These are phyloP conservation scores for Tetrahymena elliotti DNA, from an alignment of 73 alveolate species.

Conservation along the genomic window DNA sequence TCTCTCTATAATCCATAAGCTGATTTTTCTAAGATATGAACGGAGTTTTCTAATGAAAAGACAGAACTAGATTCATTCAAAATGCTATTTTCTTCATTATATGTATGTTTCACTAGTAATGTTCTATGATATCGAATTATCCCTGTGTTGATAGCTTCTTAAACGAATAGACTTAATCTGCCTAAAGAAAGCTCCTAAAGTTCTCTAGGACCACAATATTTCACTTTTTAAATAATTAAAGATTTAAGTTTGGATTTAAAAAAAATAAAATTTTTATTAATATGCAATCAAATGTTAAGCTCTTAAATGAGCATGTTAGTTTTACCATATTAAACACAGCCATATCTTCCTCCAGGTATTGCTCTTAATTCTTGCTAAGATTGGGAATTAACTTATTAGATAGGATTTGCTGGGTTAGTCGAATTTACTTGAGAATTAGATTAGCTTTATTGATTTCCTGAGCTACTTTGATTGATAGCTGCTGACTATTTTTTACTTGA, in stretches of 20 bases:
- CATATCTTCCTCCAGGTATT: constrained; percentile 35
- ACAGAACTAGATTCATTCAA: neutral
- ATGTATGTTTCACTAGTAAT: neutral
- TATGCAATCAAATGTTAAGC: too few relatives aligned
- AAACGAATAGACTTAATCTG: constrained; percentile 27
- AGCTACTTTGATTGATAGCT: neutral
- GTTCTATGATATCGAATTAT: constrained; percentile 26
- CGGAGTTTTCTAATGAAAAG: neutral
- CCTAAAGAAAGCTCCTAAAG: constrained; percentile 16
- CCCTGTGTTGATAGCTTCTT: constrained; percentile 33
- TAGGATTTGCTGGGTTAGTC: neutral
- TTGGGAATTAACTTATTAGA: neutral
- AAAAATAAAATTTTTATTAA: too few relatives aligned
- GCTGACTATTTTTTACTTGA: neutral
- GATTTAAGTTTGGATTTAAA: too few relatives aligned
- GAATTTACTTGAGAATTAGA: neutral
- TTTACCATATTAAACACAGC: constrained; percentile 21
- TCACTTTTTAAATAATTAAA: neutral
- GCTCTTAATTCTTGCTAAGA: neutral
- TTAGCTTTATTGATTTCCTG: neutral
- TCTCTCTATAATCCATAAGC: neutral
- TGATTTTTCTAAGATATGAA: neutral
- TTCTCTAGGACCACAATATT: constrained; percentile 32
- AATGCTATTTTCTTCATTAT: neutral
- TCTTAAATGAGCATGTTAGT: too few relatives aligned